Base-by-base conservation (phyloP, 192 early-diverging fungal species). In the Jimgerdemannia flammicorona region DNA sequence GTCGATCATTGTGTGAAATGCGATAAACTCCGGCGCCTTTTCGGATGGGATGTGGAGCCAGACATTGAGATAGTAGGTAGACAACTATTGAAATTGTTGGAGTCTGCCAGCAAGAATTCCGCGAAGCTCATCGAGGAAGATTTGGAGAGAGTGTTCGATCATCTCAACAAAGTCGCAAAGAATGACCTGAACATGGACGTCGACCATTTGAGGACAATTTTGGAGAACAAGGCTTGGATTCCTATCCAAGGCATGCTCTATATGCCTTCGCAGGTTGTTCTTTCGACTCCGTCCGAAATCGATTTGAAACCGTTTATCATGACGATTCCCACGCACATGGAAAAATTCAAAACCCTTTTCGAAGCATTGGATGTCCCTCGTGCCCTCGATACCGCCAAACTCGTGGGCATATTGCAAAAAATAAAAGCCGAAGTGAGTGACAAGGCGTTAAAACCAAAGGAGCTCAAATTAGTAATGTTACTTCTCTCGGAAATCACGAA, bases 261-360 rank as follows among this genome's bases (percentile, higher is more conserved):
- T 2, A 59, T 10, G 6, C 49, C 49, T 59, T 17, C 65, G 70
- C 8, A 14, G 40, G 14, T 18, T 3, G 40, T 20, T 19, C 3
- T 64, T 14, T 14, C 40, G 49, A 18, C 8, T 2, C 44, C 77
- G 8, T 69, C 65, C 0, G 43, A 72, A 3, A 54, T 11, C 2
- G 79, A 81, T 64, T 42, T 44, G 3, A 63, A 64, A 19, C 68
- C 49, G 6, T 59, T 10, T 2, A 10, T 59, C 8, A 59, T 59
- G 49, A 59, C 49, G 8, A 59, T 59, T 59, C 49, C 49, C 6
- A 6, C 49, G 6, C 8, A 10, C 8, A 10, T 59, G 8, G 49
- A 14, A 59, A 59, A 59, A 59, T 3, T 18, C 14, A 6, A 14
- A 14, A 59, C 8, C 49, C 49, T 59, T 14, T 59, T 59, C 49